phyloP scores from a whole-genome alignment of 106 monocot species.

The Chionographis japonica region DNA sequence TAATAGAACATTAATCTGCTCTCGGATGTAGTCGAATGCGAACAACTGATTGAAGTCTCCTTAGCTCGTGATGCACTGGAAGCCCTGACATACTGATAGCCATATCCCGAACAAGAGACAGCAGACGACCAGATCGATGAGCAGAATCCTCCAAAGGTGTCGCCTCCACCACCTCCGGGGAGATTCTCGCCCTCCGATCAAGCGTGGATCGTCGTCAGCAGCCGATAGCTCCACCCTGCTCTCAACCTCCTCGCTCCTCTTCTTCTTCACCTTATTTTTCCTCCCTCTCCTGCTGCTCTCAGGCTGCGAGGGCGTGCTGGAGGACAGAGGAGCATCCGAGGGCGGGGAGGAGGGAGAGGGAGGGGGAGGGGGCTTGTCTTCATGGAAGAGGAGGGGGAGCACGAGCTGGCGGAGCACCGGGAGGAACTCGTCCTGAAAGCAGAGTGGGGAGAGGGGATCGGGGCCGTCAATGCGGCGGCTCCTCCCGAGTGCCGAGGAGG shows the following conservation, averaged over 20 bases:
- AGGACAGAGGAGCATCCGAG: neutral
- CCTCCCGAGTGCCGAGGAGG: neutral
- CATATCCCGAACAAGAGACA: slow-evolving; percentile 23
- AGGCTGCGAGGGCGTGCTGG: neutral
- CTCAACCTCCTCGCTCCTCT: neutral
- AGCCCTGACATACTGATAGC: slow-evolving; percentile 27
- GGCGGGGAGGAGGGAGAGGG: neutral
- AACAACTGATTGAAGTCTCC: too few species aligned
- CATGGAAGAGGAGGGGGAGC: neutral
- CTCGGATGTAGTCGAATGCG: too few species aligned
- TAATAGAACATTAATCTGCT: too few species aligned
- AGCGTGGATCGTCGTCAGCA: neutral
- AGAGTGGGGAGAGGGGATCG: neutral
- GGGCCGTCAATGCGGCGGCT: neutral
- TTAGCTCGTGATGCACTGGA: slow-evolving; percentile 16
- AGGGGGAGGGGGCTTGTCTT: neutral
- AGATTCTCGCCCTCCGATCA: neutral
- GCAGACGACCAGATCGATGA: slow-evolving; percentile 24
- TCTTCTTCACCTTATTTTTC: neutral
- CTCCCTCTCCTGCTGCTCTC: neutral
- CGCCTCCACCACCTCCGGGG: slow-evolving; percentile 17
- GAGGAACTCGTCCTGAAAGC: slow-evolving; percentile 18
- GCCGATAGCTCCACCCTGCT: slow-evolving; percentile 11
- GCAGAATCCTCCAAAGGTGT: slow-evolving; percentile 9
- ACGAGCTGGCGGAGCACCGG: slow-evolving; percentile 12